Percentiles rank a stretch among this genome's conserved stretches.
These are phyloP conservation scores for Coemansia sp. DNA, from an alignment of 192 early-diverging fungal species.

Conservation along the genomic window DNA sequence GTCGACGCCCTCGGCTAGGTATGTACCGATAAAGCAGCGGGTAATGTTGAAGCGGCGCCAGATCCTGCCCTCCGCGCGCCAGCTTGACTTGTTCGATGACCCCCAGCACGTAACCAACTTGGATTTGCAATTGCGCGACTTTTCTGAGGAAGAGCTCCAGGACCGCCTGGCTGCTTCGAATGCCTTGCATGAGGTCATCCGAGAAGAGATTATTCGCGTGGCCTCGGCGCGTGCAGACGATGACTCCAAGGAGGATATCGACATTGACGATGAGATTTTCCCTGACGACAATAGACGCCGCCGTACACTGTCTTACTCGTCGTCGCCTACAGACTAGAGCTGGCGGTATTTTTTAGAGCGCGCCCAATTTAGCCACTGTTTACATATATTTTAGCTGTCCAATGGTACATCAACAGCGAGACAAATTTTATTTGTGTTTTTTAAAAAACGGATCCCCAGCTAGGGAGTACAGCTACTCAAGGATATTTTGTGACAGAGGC, in stretches of 20 bases:
- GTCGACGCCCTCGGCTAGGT: conserved; percentile 21
- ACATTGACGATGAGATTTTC: conserved; percentile 33
- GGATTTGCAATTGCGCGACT: conserved; percentile 45
- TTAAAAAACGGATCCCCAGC: no score
- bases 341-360: no score
- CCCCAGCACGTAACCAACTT: conserved; percentile 30
- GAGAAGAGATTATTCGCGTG: conserved; percentile 34
- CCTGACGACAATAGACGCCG: conserved; percentile 14
- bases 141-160: conserved; percentile 45
- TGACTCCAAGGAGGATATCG: conserved; percentile 30
- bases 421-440: no score
- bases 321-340: conserved; percentile 22
- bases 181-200: conserved; percentile 27
- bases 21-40: conserved; percentile 39
- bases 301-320: conserved; percentile 37
- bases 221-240: conserved; percentile 5
- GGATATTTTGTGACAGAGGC: no score
- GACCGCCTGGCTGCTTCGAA: conserved; percentile 27
- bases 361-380: background rate
- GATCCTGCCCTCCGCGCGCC: conserved; percentile 15
- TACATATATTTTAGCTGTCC: background rate
- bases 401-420: no score
- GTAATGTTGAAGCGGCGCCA: conserved; percentile 46
- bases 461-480: no score
- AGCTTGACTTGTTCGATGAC: conserved; percentile 28